These are phyloP conservation scores for Polyporus tsugae DNA, from an alignment of 1,284 basidiomycete species.

Conservation along the genomic window DNA sequence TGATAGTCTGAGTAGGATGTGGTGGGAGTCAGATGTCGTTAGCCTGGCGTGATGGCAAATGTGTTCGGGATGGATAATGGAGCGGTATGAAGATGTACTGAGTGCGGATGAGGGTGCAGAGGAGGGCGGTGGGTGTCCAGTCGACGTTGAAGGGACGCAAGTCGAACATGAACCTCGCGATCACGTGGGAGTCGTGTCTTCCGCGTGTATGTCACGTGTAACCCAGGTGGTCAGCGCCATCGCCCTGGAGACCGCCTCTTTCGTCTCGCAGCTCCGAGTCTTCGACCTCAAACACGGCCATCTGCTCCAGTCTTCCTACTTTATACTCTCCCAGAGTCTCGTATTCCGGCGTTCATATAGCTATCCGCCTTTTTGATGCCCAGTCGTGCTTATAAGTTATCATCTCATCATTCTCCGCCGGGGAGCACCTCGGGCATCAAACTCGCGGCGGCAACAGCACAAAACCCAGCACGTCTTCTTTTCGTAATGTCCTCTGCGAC, in stretches of 20 bases:
- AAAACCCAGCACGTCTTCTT: neutral
- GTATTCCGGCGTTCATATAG: neutral
- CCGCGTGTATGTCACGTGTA: conserved; percentile 29
- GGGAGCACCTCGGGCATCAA: conserved; percentile 1
- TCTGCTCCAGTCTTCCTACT: neutral
- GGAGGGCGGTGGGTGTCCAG: conserved; percentile 8
- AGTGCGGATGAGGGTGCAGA: conserved; percentile 12
- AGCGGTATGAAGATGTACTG: neutral
- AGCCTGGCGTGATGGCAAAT: neutral
- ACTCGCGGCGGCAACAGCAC: neutral
- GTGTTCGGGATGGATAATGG: neutral
- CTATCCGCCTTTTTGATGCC: neutral
- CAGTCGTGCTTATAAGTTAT: neutral
- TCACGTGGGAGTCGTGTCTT: conserved; percentile 39
- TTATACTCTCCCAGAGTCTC: neutral
- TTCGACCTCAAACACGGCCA: neutral
- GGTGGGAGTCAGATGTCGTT: neutral
- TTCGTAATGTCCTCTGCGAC: neutral
- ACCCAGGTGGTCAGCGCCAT: conserved; percentile 2
- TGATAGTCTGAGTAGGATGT: conserved; percentile 22
- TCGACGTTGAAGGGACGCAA: conserved; percentile 18
- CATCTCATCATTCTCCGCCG: no score
- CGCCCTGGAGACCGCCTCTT: neutral
- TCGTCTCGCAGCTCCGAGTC: neutral
- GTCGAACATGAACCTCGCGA: conserved; percentile 36